Percentiles rank a stretch among this genome's conserved stretches.
Evolutionary conservation across 169 alveolate species (phyloP).

Genomic region (Miamiensis avidus): DNA sequence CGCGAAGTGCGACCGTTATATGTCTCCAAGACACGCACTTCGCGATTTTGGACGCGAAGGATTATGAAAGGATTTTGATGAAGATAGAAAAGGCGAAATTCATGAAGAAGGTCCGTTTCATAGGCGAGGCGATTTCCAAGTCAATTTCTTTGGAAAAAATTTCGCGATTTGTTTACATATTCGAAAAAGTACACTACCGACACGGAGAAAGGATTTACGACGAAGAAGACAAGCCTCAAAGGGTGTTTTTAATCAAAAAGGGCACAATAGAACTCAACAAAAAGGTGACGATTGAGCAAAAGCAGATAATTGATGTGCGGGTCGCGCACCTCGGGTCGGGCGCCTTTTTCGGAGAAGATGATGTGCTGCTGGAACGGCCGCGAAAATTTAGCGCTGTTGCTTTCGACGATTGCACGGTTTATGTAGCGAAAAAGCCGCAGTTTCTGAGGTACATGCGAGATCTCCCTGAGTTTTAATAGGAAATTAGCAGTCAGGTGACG

Average conservation of each 20-base stretch:
- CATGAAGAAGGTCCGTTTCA: background rate
- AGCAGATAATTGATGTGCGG: background rate
- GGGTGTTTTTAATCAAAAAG: background rate
- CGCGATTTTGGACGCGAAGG: slow-evolving; percentile 3
- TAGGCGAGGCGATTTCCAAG: background rate
- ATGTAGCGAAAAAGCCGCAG: background rate
- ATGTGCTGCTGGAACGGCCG: background rate
- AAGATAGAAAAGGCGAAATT: background rate
- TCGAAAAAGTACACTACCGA: background rate
- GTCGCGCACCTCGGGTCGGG: background rate
- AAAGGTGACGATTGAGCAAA: background rate
- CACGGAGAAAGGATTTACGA: background rate
- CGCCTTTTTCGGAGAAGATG: background rate
- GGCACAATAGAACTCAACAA: background rate
- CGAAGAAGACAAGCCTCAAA: background rate
- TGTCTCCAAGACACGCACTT: slow-evolving; percentile 1
- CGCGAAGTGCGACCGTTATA: slow-evolving; percentile 8
- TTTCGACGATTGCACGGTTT: background rate
- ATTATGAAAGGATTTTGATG: slow-evolving; percentile 3
- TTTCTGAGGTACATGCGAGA: background rate
- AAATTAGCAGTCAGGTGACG: too few species aligned
- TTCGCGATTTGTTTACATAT: too few species aligned
- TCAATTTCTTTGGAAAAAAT: background rate
- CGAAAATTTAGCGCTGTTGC: background rate
- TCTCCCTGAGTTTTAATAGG: background rate